Conservation (phyloP, 495 filamentous ascomycete genomes). For the Annulohypoxylon bovei region DNA sequence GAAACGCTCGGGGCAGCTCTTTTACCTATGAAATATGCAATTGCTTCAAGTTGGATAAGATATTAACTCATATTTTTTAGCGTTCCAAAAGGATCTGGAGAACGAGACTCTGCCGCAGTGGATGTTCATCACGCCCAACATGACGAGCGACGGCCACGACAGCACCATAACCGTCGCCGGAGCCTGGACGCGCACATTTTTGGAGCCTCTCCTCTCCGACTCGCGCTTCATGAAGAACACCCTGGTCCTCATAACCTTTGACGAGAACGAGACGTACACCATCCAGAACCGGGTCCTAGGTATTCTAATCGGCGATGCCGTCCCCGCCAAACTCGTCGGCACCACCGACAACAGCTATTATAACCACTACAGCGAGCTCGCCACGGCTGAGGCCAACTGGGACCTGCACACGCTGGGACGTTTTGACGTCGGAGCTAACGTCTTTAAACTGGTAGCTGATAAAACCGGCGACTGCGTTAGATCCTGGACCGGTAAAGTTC, state of each 20-base stretch:
- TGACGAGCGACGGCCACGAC: slow-evolving; percentile 74
- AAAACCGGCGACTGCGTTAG: slow-evolving; percentile 53
- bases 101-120: slow-evolving; percentile 71
- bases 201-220: slow-evolving; percentile 70
- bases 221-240: slow-evolving; percentile 74
- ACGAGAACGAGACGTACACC: slow-evolving; percentile 69
- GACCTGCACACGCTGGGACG: slow-evolving; percentile 56
- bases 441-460: slow-evolving; percentile 57
- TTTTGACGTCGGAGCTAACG: slow-evolving; percentile 65
- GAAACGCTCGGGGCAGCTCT: not conserved
- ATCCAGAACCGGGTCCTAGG: slow-evolving; percentile 65
- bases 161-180: slow-evolving; percentile 69
- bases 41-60: not conserved
- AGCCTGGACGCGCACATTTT: slow-evolving; percentile 65
- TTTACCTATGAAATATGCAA: not conserved
- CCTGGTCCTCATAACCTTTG: slow-evolving; percentile 73
- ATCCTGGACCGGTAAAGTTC: slow-evolving; percentile 44
- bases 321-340: slow-evolving; percentile 65
- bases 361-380: slow-evolving; percentile 74
- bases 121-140: slow-evolving; percentile 81
- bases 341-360: slow-evolving; percentile 74
- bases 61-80: slow-evolving; percentile 7
- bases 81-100: slow-evolving; percentile 67
- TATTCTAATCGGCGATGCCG: slow-evolving; percentile 72
- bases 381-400: slow-evolving; percentile 72